Percentiles rank a stretch among this genome's conserved stretches.
Conservation (phyloP, 169 alveolate genomes). For the Babesia caballi region DNA sequence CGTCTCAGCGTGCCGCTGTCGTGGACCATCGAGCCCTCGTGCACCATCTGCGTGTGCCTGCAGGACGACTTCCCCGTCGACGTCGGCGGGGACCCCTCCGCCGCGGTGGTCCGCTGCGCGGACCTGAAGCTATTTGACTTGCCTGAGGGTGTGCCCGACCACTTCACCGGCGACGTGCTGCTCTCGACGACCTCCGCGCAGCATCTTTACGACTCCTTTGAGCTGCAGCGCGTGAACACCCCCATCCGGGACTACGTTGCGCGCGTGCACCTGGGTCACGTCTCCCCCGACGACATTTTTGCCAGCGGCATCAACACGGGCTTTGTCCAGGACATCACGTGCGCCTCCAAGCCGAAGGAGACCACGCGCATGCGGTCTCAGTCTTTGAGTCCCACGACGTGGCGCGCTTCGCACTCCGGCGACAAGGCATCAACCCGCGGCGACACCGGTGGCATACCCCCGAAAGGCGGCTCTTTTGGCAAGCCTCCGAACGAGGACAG, state of each 20-base stretch:
- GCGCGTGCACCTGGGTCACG: conserved; percentile 34
- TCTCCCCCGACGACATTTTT: conserved; percentile 5
- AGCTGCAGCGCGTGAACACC: conserved; percentile 34
- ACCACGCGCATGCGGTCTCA: background rate
- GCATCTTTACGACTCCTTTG: conserved; percentile 47
- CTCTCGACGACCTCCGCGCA: conserved; percentile 17
- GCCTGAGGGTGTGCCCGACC: background rate
- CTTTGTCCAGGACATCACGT: conserved; percentile 24
- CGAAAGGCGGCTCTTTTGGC: too few species aligned
- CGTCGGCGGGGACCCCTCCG: background rate
- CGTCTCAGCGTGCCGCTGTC: conserved; percentile 43
- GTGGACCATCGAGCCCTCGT: conserved; percentile 45
- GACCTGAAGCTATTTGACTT: background rate
- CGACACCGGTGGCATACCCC: too few species aligned
- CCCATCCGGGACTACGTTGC: conserved; percentile 58
- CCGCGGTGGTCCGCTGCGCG: background rate
- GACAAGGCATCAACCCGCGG: background rate
- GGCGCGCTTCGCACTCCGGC: background rate
- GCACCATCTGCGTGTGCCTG: conserved; percentile 52
- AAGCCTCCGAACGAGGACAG: background rate
- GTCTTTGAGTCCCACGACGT: background rate
- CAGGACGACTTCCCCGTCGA: conserved; percentile 42
- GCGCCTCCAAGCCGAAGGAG: background rate
- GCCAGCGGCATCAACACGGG: conserved; percentile 19
- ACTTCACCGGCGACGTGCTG: conserved; percentile 47